These are phyloP conservation scores for Synchytrium microbalum DNA, from an alignment of 371 early-diverging fungal species.

Conservation along the genomic window DNA sequence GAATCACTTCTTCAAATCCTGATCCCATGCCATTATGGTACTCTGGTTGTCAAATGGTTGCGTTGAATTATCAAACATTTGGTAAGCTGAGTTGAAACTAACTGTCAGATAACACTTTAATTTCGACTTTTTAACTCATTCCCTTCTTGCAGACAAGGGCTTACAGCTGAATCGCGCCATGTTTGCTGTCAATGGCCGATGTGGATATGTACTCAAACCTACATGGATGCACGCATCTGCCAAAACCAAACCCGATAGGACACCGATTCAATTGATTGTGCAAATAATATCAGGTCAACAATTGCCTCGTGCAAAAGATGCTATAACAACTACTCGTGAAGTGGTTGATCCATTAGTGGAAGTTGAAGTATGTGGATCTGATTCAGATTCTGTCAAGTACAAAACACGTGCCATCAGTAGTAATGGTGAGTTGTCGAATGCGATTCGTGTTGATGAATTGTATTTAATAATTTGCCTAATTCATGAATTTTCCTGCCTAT, in stretches of 20 bases:
- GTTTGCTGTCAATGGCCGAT: conserved; percentile 54
- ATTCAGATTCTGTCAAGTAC: conserved; percentile 10
- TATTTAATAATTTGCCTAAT: conserved; percentile 7
- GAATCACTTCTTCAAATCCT: conserved; percentile 65
- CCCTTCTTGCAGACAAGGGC: conserved; percentile 36
- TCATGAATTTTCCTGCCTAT: conserved; percentile 11
- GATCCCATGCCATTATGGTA: conserved; percentile 70
- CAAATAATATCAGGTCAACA: conserved; percentile 56
- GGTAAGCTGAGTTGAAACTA: conserved; percentile 9
- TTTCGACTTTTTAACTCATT: neutral
- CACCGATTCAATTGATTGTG: conserved; percentile 11
- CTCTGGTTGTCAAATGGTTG: conserved; percentile 71
- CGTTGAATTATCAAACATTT: conserved; percentile 71
- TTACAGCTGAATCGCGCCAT: conserved; percentile 69
- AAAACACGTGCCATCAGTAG: conserved; percentile 17
- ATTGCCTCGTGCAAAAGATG: conserved; percentile 50
- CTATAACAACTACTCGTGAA: conserved; percentile 29
- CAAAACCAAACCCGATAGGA: conserved; percentile 2
- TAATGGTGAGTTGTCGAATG: conserved; percentile 16
- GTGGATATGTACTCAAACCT: conserved; percentile 75
- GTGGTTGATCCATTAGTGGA: conserved; percentile 54
- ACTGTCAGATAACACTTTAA: neutral
- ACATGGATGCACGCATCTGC: conserved; percentile 24
- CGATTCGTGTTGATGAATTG: conserved; percentile 4
- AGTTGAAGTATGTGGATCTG: conserved; percentile 37